Base-by-base conservation (phyloP, 1,139 yeast species). In the Blastobotrys apis region DNA sequence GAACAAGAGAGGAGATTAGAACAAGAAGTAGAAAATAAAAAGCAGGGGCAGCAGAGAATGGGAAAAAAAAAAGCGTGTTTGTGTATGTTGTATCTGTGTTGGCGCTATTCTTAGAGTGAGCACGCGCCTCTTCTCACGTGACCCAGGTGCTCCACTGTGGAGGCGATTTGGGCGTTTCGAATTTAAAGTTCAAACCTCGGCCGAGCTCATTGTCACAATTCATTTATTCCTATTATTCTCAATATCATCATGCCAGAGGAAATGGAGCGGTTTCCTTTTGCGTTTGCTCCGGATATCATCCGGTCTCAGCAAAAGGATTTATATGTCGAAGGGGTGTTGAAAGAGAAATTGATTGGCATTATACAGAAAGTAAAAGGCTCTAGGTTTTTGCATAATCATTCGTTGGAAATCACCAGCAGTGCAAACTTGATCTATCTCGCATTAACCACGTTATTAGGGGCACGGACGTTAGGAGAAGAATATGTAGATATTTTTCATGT, bases 401-500 rank as follows among this genome's bases (percentile, higher is more conserved):
- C 84, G 1, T 74, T 77, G 40, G 87, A 83, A 54, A 71, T 88
- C 21, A 68, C 81, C 0, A 73, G 79, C 0, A 63, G 69, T 2
- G 77, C 84, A 3, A 77, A 81, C 45, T 65, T 81, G 2, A 43
- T 80, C 1, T 88, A 90, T 57, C 68, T 86, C 22, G 68, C 73
- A 1, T 66, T 86, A 31, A 90, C 97, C 0, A 87, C 96, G 0
- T 63, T 84, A 13, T 51, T 78, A 3, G 92, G 94, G 0, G 78
- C 86, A 3, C 71, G 94, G 46, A 90, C 97, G 0, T 67, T 90
- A 27, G 98, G 98, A 0, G 97, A 90, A 61, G 97, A 92, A 64
- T 90, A 90, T 62, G 92, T 90, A 15, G 96, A 90, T 63, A 68
- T 90, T 47, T 69, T 83, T 16, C 86, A 87, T 57, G 84, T 85